Percentiles rank a stretch among this genome's conserved stretches.
These are phyloP conservation scores for Ophiocordyceps polyrhachis-furcata DNA, from an alignment of 2,329 filamentous ascomycete species.

Conservation along the genomic window DNA sequence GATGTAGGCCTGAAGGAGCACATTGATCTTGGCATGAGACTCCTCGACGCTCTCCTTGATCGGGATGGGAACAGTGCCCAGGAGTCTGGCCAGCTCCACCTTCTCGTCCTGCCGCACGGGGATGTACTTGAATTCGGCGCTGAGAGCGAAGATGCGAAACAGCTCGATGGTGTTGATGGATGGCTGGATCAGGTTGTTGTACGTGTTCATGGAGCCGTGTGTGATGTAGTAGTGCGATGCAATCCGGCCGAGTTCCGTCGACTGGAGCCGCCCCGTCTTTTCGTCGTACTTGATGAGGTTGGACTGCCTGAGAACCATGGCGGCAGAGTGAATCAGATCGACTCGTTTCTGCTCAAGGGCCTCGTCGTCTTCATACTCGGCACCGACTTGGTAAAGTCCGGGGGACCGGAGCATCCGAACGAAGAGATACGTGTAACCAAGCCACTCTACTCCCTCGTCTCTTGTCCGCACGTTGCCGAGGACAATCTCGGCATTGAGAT, in stretches of 20 bases:
- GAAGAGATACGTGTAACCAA: slow-evolving; percentile 95
- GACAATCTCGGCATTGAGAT: slow-evolving; percentile 90
- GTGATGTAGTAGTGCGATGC: slow-evolving; percentile 98
- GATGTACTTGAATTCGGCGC: slow-evolving; percentile 98
- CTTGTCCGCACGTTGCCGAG: slow-evolving; percentile 80
- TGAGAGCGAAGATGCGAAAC: slow-evolving; percentile 89
- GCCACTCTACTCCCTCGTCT: slow-evolving; percentile 96
- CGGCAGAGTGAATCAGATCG: slow-evolving; percentile 91
- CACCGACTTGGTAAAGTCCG: slow-evolving; percentile 83
- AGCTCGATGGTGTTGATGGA: slow-evolving; percentile 87
- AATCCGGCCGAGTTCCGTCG: slow-evolving; percentile 86
- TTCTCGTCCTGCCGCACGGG: slow-evolving; percentile 96
- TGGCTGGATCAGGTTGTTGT: slow-evolving; percentile 87
- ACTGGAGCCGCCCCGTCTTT: slow-evolving; percentile 70
- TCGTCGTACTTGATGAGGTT: slow-evolving; percentile 91
- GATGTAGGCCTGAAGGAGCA: slow-evolving; percentile 89
- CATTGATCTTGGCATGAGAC: slow-evolving; percentile 94
- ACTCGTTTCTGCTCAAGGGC: slow-evolving; percentile 90
- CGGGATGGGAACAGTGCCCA: slow-evolving; percentile 79
- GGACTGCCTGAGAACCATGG: slow-evolving; percentile 68
- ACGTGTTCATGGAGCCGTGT: slow-evolving; percentile 88
- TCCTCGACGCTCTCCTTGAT: slow-evolving; percentile 98
- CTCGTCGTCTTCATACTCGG: slow-evolving; percentile 86
- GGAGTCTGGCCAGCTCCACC: slow-evolving; percentile 78
- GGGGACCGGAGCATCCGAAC: slow-evolving; percentile 94